These are phyloP conservation scores for Pleurotus salmoneostramineus DNA, from an alignment of 768 basidiomycete genomes.

Conservation along the genomic window DNA sequence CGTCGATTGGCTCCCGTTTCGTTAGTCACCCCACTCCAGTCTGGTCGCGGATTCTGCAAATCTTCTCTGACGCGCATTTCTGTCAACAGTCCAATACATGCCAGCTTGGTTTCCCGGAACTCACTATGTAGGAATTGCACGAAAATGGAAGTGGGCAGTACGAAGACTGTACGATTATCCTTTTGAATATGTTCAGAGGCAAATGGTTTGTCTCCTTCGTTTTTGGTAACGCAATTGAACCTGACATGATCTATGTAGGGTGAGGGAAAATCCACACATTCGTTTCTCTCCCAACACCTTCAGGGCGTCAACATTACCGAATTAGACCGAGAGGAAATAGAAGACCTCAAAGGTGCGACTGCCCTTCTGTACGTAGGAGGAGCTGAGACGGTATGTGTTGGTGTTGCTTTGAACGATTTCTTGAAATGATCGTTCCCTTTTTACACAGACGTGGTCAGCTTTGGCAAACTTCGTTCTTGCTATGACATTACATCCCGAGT, in stretches of 20 bases:
- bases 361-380: conserved; percentile 34
- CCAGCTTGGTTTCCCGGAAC: conserved; percentile 37
- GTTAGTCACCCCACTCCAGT: conserved; percentile 8
- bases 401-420: not conserved
- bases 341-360: conserved; percentile 19
- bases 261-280: conserved; percentile 14
- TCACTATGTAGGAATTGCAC: conserved; percentile 27
- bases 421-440: not conserved
- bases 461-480: conserved; percentile 19
- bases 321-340: conserved; percentile 1
- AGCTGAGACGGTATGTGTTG: conserved; percentile 26
- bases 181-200: conserved; percentile 18
- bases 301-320: conserved; percentile 1
- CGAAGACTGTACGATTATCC: conserved; percentile 29
- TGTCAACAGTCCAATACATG: conserved; percentile 28
- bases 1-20: conserved; percentile 19
- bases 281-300: conserved; percentile 7
- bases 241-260: conserved; percentile 4
- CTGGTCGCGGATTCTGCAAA: no score
- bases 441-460: conserved; percentile 5
- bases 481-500: conserved; percentile 21
- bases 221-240: not conserved
- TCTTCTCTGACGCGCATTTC: not conserved
- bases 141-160: conserved; percentile 22
- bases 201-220: conserved; percentile 19